Evolutionary conservation across 805 yeast species (phyloP).

Genomic region (Zygoascus tannicola): DNA sequence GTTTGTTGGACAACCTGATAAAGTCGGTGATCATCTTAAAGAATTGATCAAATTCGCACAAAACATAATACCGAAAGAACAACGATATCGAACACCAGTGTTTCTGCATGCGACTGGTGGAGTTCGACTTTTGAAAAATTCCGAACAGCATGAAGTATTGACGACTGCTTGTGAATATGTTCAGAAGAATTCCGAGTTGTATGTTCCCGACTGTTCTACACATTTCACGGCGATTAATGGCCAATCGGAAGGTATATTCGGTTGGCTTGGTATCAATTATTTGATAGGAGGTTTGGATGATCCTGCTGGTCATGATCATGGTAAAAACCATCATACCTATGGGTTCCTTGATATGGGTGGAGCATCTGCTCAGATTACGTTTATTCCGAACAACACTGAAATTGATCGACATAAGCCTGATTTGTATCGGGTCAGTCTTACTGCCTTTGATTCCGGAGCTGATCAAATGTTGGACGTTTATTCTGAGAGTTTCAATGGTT

Average conservation of each 20-base stretch:
- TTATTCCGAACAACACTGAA: constrained; percentile 66
- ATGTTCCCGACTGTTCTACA: constrained; percentile 48
- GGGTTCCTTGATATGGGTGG: constrained; percentile 99
- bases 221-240: constrained; percentile 88
- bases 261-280: constrained; percentile 90
- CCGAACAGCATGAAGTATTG: constrained; percentile 45
- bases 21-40: constrained; percentile 54
- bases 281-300: constrained; percentile 52
- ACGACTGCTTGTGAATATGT: constrained; percentile 52
- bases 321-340: constrained; percentile 38
- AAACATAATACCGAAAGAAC: constrained; percentile 53
- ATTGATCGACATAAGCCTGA: constrained; percentile 59
- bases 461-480: constrained; percentile 59
- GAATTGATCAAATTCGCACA: constrained; percentile 61
- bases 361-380: constrained; percentile 95
- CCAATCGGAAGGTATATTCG: constrained; percentile 86
- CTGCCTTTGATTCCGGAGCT: constrained; percentile 42
- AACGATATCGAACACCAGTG: constrained; percentile 65
- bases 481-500: constrained; percentile 94
- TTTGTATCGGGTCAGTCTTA: constrained; percentile 52
- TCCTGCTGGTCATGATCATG: constrained; percentile 19
- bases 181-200: constrained; percentile 46
- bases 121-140: constrained; percentile 63
- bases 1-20: constrained; percentile 42
- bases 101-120: constrained; percentile 94